Evolutionary conservation across 2,329 filamentous ascomycete species (phyloP).

Genomic region (Endoconidiophora laricicola): DNA sequence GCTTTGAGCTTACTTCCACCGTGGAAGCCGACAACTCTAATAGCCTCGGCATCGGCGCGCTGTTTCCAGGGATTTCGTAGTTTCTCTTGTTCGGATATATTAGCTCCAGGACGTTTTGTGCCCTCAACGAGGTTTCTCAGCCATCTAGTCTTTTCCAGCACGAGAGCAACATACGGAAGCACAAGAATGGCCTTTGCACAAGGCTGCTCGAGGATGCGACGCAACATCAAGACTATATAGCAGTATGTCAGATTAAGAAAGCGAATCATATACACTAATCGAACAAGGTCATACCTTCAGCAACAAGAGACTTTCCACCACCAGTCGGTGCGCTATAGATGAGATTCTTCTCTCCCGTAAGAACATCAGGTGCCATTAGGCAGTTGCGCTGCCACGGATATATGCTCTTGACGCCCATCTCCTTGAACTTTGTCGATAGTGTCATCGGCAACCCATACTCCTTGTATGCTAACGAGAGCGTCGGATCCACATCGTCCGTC

Average conservation of each 20-base stretch:
- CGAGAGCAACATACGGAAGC: constrained; percentile 61
- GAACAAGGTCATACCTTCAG: constrained; percentile 28
- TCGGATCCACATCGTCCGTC: constrained; percentile 31
- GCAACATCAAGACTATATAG: constrained; percentile 49
- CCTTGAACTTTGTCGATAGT: constrained; percentile 47
- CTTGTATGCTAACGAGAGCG: constrained; percentile 44
- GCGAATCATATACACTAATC: neutral
- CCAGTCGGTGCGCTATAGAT: constrained; percentile 70
- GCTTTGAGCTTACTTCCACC: constrained; percentile 52
- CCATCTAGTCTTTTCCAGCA: constrained; percentile 67
- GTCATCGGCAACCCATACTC: constrained; percentile 43
- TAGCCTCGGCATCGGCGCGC: constrained; percentile 37
- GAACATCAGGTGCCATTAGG: constrained; percentile 47
- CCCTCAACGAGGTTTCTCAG: constrained; percentile 49
- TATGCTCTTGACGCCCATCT: constrained; percentile 53
- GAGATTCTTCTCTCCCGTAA: constrained; percentile 49
- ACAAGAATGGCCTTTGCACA: constrained; percentile 54
- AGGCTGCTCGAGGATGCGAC: constrained; percentile 46
- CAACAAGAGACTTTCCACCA: constrained; percentile 61
- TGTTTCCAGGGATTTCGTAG: constrained; percentile 32
- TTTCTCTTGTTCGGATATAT: constrained; percentile 21
- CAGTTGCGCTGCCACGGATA: constrained; percentile 71
- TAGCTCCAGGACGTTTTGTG: constrained; percentile 26
- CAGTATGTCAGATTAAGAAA: constrained; percentile 3
- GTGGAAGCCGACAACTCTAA: constrained; percentile 58